Evolutionary conservation across 23 red algal genomes (phyloP).

Genomic region (Gracilariopsis chorda): DNA sequence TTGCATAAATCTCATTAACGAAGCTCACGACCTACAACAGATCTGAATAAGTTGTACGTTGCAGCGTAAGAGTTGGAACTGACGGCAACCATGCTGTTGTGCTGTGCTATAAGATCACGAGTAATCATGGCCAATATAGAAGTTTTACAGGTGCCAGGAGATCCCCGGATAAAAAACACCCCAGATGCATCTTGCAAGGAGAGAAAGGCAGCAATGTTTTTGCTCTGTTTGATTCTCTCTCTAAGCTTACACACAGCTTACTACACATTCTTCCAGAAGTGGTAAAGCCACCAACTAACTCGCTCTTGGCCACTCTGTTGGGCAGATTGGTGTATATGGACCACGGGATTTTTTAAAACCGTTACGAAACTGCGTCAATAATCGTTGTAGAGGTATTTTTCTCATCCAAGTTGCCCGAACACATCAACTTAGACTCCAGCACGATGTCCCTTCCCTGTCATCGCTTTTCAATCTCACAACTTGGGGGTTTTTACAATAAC

Average conservation of each 20-base stretch:
- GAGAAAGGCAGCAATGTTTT: slow-evolving; percentile 35
- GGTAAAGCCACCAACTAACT: too few species aligned
- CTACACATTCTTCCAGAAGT: too few species aligned
- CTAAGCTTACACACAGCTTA: background rate
- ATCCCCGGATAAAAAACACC: slow-evolving; percentile 82
- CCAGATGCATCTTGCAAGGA: slow-evolving; percentile 11
- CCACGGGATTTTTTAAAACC: too few species aligned
- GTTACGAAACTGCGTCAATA: too few species aligned
- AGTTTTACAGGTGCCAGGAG: slow-evolving; percentile 85
- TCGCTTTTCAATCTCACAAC: too few species aligned
- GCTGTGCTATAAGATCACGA: slow-evolving; percentile 41
- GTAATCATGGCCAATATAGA: slow-evolving; percentile 49
- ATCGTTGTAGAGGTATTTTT: too few species aligned
- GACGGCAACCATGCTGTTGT: slow-evolving; percentile 68
- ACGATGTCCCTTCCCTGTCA: too few species aligned
- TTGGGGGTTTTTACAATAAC: too few species aligned
- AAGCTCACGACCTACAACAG: slow-evolving; percentile 37
- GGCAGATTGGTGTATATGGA: too few species aligned
- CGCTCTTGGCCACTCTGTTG: too few species aligned
- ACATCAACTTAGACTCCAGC: too few species aligned
- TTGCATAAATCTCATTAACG: slow-evolving; percentile 11
- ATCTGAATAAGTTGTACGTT: slow-evolving; percentile 74
- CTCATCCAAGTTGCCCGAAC: too few species aligned
- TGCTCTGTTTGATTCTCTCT: background rate
- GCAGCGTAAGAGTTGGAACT: slow-evolving; percentile 86